A percentile compares a stretch with the other conserved stretches of the same genome.
These are phyloP conservation scores for Panus rudis DNA, from an alignment of 768 basidiomycete genomes.

Conservation along the genomic window DNA sequence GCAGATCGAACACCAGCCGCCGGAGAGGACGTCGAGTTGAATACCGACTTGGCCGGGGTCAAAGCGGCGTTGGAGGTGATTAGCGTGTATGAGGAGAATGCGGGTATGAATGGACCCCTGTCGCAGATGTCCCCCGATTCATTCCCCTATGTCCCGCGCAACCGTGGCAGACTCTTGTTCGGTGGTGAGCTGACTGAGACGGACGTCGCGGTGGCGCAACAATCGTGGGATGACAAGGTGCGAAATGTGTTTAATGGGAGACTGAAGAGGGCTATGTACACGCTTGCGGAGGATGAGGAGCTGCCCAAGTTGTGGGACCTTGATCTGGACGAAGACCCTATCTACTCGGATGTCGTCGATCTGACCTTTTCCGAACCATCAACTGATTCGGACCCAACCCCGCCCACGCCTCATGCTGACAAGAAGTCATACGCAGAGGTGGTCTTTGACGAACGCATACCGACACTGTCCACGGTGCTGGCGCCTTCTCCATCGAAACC, in stretches of 20 bases:
- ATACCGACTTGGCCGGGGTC: slow-evolving; percentile 15
- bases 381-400: slow-evolving; percentile 32
- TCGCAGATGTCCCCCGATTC: neutral
- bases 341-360: slow-evolving; percentile 23
- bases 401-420: slow-evolving; percentile 42
- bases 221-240: slow-evolving; percentile 37
- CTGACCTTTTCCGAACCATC: slow-evolving; percentile 41
- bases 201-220: slow-evolving; percentile 26
- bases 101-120: slow-evolving; percentile 14
- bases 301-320: slow-evolving; percentile 19
- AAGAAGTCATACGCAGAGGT: slow-evolving; percentile 31
- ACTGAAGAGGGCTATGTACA: too few relatives aligned
- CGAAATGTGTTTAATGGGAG: slow-evolving; percentile 28
- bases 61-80: slow-evolving; percentile 16
- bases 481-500: slow-evolving; percentile 21
- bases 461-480: neutral
- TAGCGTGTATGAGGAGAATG: slow-evolving; percentile 18
- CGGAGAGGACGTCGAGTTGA: slow-evolving; percentile 15
- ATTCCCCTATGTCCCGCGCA: slow-evolving; percentile 1
- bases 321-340: slow-evolving; percentile 10
- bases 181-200: slow-evolving; percentile 26
- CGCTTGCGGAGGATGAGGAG: too few relatives aligned
- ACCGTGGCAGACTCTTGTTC: slow-evolving; percentile 1
- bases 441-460: slow-evolving; percentile 21
- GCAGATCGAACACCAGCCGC: neutral